Percentiles rank a stretch among this genome's conserved stretches.
Evolutionary conservation across 225 moss, liverwort and hornwort genomes (phyloP).

Genomic region (Asterella californica): DNA sequence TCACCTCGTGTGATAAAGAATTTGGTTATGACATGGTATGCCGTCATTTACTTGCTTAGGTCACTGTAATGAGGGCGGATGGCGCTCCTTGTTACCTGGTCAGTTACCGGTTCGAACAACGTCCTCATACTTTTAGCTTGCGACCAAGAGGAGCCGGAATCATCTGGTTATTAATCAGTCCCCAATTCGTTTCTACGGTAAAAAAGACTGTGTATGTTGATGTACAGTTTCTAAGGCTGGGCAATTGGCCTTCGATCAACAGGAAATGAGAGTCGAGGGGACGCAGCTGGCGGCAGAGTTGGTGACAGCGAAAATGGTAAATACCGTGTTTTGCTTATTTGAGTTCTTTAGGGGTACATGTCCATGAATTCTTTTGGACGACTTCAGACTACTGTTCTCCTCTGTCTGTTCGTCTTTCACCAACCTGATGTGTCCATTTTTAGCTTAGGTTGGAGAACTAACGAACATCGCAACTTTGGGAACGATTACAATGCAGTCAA

Average conservation of each 20-base stretch:
- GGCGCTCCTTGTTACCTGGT: background rate
- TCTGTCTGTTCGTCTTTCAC: background rate
- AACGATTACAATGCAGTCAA: background rate
- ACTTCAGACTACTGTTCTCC: background rate
- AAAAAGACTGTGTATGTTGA: background rate
- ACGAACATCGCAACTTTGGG: background rate
- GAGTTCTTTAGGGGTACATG: background rate
- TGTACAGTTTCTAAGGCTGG: background rate
- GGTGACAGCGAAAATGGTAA: slow-evolving; percentile 35
- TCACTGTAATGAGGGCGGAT: background rate
- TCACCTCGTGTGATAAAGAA: too few relatives aligned
- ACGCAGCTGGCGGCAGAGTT: slow-evolving; percentile 30
- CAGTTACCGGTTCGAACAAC: background rate
- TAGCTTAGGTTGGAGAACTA: background rate
- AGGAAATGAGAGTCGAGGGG: slow-evolving; percentile 41
- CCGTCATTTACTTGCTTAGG: background rate
- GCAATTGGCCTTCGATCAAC: background rate
- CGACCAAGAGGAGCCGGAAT: background rate
- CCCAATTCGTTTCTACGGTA: background rate
- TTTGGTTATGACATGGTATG: background rate
- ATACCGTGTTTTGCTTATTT: background rate
- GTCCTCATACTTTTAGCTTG: background rate
- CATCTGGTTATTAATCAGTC: background rate
- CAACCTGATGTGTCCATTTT: background rate
- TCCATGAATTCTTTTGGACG: background rate